These are phyloP conservation scores for Leishmania arabica DNA, from an alignment of 208 protist species.

Conservation along the genomic window DNA sequence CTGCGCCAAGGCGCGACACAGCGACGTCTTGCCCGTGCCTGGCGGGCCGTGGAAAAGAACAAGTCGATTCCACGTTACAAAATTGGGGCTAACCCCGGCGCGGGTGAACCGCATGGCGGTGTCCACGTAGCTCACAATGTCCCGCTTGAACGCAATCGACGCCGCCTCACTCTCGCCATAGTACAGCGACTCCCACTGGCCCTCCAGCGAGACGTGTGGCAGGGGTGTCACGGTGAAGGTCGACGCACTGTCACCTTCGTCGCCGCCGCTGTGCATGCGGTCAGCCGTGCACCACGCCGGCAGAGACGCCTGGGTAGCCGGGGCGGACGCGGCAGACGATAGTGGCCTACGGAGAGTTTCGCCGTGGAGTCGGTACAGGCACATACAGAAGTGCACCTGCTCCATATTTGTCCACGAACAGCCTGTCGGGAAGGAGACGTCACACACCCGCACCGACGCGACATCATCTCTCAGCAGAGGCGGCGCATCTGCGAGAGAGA, in stretches of 20 bases:
- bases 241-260: slow-evolving; percentile 25
- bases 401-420: slow-evolving; percentile 23
- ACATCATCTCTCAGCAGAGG: slow-evolving; percentile 31
- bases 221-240: slow-evolving; percentile 59
- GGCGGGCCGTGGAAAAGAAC: slow-evolving; percentile 93
- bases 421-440: slow-evolving; percentile 38
- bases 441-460: slow-evolving; percentile 52
- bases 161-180: slow-evolving; percentile 65
- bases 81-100: slow-evolving; percentile 73
- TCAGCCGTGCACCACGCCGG: slow-evolving; percentile 8
- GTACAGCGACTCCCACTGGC: slow-evolving; percentile 87
- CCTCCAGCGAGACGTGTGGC: slow-evolving; percentile 74
- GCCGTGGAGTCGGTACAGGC: slow-evolving; percentile 19
- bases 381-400: slow-evolving; percentile 24
- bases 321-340: neutral
- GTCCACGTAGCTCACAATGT: slow-evolving; percentile 91
- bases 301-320: neutral
- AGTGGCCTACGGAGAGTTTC: neutral
- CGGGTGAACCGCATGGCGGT: slow-evolving; percentile 89
- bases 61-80: slow-evolving; percentile 82
- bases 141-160: slow-evolving; percentile 78
- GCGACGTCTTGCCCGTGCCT: slow-evolving; percentile 95
- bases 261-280: neutral
- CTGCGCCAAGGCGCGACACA: slow-evolving; percentile 87
- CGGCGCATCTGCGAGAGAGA: slow-evolving; percentile 34